Evolutionary conservation across 2,329 filamentous ascomycete species (phyloP), one percentile per base, ranked within the genome.

Genomic region (Penicillium oxalicum): DNA sequence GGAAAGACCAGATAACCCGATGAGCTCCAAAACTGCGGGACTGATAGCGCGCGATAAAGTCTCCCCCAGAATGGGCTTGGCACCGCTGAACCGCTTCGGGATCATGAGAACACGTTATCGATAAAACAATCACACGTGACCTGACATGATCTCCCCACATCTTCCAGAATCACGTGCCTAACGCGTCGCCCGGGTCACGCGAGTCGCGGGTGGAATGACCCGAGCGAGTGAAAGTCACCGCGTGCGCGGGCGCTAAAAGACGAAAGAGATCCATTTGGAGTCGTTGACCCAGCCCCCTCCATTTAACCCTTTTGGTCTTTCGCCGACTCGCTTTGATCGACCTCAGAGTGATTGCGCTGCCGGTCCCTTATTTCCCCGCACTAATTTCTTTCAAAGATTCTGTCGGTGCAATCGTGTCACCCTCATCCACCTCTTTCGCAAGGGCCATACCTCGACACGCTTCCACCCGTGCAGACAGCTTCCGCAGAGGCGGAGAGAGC

Each of bases 261-360:
- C 52, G 24, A 54, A 56, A 40, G 45, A 11, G 51, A 40, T 50
- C 49, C 52, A 52, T 50, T 49, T 41, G 38, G 28, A 13, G 18
- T 18, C 29, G 11, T 32, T 42, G 29, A 41, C 44, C 50, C 53
- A 55, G 52, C 53, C 53, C 34, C 52, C 47, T 50, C 34, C 29
- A 35, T 35, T 33, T 13, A 1, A 33, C 33, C 7, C 24, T 40
- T 33, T 35, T 37, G 18, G 35, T 27, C 24, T 44, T 29, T 45
- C 28, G 24, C 32, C 47, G 12, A 35, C 35, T 34, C 18, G 32
- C 13, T 29, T 32, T 11, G 1, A 8, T 33, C 11, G 5, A 27
- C 8, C 33, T 34, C 33, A 32, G 42, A 24, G 29, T 32, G 6
- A 9, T 2, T 11, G 5, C 34, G 13, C 29, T 26, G 18, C 26